These are phyloP conservation scores for Leccinum fibrillosum DNA, from an alignment of 768 basidiomycete species.

Conservation along the genomic window DNA sequence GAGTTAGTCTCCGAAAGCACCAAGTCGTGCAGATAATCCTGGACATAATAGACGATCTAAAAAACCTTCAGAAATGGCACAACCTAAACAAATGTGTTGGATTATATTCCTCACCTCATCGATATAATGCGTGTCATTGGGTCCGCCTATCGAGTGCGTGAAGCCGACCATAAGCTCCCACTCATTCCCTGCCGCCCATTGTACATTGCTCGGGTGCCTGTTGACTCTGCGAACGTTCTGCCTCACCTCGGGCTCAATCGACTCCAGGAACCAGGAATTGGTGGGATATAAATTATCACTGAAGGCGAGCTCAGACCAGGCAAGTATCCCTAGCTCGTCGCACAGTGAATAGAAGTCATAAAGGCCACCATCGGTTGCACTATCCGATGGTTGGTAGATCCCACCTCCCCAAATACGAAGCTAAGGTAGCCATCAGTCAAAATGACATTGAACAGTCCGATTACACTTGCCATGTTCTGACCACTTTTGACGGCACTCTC, in stretches of 20 bases:
- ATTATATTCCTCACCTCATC: conserved; percentile 39
- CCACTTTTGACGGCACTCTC: conserved; percentile 53
- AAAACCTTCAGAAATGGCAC: too few species aligned
- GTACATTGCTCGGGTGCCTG: conserved; percentile 52
- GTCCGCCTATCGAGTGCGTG: background rate
- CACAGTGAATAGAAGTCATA: conserved; percentile 58
- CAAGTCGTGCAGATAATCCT: conserved; percentile 48
- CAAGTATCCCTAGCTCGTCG: conserved; percentile 58
- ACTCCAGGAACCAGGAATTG: conserved; percentile 50
- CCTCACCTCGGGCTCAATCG: conserved; percentile 53
- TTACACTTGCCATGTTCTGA: conserved; percentile 52
- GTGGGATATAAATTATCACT: conserved; percentile 55
- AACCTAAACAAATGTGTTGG: background rate
- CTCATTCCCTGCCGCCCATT: conserved; percentile 54
- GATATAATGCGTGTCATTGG: conserved; percentile 19
- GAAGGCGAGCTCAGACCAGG: conserved; percentile 48
- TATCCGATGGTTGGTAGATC: conserved; percentile 44
- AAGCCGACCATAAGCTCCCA: conserved; percentile 40
- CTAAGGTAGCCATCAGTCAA: conserved; percentile 25
- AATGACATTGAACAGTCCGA: background rate
- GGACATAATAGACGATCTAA: conserved; percentile 50
- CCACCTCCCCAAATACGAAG: conserved; percentile 62
- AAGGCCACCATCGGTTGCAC: conserved; percentile 39
- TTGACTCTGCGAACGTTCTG: conserved; percentile 49
- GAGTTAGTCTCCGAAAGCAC: conserved; percentile 46